Base-by-base conservation (phyloP, 1,139 yeast species). In the Yamadazyma atmosphaerica region DNA sequence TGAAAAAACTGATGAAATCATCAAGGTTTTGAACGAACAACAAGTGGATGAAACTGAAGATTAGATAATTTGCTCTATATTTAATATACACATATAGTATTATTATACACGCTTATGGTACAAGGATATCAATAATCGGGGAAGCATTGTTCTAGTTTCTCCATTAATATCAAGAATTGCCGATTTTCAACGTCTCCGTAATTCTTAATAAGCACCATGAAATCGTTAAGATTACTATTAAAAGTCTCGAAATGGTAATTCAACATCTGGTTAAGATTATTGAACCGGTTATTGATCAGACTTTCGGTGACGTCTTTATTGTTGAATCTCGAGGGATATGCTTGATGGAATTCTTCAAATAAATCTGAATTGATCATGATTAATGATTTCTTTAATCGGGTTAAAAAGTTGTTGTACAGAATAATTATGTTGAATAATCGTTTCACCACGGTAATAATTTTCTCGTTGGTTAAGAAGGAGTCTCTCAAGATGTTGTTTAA, bases 1-100 rank as follows among this genome's bases (percentile, higher is more conserved):
- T 52, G 88, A 80, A 36, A 83, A 84, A 60, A 88, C 96, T 55
- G 88, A 87, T 37, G 84, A 76, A 42, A 86, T 90, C 39, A 92
- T 92, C 44, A 81, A 79, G 51, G 74, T 69, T 42, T 73, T 90
- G 58, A 86, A 83, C 52, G 88, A 83, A 53, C 86, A 83, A 60
- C 83, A 77, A 49, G 73, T 75, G 31, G 61, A 57, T 37, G 63
- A 54, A 36, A 44, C 53, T 22, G 55, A 44, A 30, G 26, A 37
- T 36, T 25, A 25, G 25, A 21, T 33, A 19, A 19, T 6, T n/a
- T 19, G 9, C 22, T 31, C 30, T 34, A 35, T 41, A 37, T 32
- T 33, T 33, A 39, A 8, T 31, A 19, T 38, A 40, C 34, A 39
- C 35, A 31, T 16, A 19, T 34, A 18, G 18, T 19, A 26, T 23